Base-by-base conservation (phyloP, 2,329 filamentous ascomycete species). In the Leptographium wingfieldii region DNA sequence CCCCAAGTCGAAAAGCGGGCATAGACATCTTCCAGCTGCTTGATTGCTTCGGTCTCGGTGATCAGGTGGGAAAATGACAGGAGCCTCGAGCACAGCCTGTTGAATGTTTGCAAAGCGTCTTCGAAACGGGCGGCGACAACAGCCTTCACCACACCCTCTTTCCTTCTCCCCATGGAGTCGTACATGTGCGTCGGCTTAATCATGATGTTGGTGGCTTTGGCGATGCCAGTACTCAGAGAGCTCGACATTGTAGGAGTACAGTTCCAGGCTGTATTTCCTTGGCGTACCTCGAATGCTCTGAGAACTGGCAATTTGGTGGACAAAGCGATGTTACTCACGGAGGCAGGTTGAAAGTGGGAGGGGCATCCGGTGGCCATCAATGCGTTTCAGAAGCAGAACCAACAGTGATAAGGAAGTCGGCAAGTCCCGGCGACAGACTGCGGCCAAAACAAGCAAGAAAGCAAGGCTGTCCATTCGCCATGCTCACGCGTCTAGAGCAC, bases 141-240 rank as follows among this genome's bases (percentile, higher is more conserved):
- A 2, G 63, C 61, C 27, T 64, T 64, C 4, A 64, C 56, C 5
- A 59, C 31, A 1, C 58, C 57, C 9, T 55, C 22, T 40, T 46
- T 48, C 25, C 59, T 52, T 51, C 29, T 59, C 3, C 58, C 59
- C 38, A 64, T 54, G 12, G 57, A 59, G 56, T 64, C 63, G 40
- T 64, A 64, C 60, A 63, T 63, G 29, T 60, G 61, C 14, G 63
- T 64, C 14, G 49, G 53, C 33, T 63, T 64, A 1, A 61, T 59
- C 63, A 64, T 55, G 27, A 10, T 14, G 25, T 22, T 10, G 3
- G 29, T n/a, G 9, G 56, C 31, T 33, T 48, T 31, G 38, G 55
- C 16, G 40, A 56, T 48, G 16, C 55, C 29, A 16, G 54, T 25
- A 12, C 12, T 55, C 9, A 33, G 35, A 55, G 29, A 12, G 35